Evolutionary conservation across 345 rosid genomes (phyloP).

Genomic region (Arabidopsis arenosa): DNA sequence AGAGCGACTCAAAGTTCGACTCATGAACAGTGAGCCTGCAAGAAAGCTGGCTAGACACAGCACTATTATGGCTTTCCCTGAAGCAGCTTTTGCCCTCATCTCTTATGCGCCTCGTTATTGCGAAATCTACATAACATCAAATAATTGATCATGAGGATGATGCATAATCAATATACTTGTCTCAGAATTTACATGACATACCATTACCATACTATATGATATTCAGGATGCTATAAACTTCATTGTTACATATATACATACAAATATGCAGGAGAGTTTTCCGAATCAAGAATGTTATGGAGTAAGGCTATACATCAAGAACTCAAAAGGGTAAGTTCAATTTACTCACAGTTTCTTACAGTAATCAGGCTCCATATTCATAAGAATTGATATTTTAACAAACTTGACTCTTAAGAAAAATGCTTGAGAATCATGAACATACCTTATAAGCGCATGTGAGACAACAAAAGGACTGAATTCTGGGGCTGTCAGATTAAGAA

Average conservation of each 20-base stretch:
- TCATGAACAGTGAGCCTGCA: slow-evolving; percentile 68
- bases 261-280: not conserved
- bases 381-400: not conserved
- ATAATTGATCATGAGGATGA: slow-evolving; percentile 8
- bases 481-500: slow-evolving; percentile 20
- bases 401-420: not conserved
- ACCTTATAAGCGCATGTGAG: slow-evolving; percentile 41
- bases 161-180: slow-evolving; percentile 6
- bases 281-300: not conserved
- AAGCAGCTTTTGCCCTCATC: slow-evolving; percentile 71
- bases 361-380: not conserved
- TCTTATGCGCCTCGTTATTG: slow-evolving; percentile 36
- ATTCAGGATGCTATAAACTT: not conserved
- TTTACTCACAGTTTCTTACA: not conserved
- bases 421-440: slow-evolving; percentile 27
- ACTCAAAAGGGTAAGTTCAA: slow-evolving; percentile 1
- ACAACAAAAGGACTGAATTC: not conserved
- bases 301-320: slow-evolving; percentile 21
- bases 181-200: not conserved
- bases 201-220: slow-evolving; percentile 16
- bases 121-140: slow-evolving; percentile 18
- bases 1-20: slow-evolving; percentile 52
- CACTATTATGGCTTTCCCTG: slow-evolving; percentile 66
- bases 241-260: not conserved
- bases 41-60: slow-evolving; percentile 75